These are phyloP conservation scores for Bondarzewia mesenterica DNA, from an alignment of 1,284 basidiomycete species.

Conservation along the genomic window DNA sequence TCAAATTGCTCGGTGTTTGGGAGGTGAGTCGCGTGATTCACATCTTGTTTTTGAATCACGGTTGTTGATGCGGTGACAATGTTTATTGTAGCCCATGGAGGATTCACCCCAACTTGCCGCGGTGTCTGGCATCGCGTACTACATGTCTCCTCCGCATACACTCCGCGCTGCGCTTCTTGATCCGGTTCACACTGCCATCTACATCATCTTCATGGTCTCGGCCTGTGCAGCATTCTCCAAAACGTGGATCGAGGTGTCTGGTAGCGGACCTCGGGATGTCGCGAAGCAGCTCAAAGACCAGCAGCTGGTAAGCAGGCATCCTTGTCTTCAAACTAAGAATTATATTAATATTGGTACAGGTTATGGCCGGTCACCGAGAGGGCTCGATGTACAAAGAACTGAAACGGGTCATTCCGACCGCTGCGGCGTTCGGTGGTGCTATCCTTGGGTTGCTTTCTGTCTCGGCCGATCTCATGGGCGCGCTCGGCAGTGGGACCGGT, in stretches of 20 bases:
- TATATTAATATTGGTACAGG: conserved; percentile 28
- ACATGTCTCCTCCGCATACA: conserved; percentile 95
- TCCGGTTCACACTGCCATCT: conserved; percentile 89
- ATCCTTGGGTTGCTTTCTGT: conserved; percentile 93
- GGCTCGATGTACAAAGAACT: conserved; percentile 99
- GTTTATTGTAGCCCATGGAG: conserved; percentile 63
- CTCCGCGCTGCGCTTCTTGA: conserved; percentile 83
- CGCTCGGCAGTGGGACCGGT: conserved; percentile 94
- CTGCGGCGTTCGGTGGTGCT: conserved; percentile 94
- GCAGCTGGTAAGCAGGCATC: conserved; percentile 62
- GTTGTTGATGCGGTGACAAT: conserved; percentile 7
- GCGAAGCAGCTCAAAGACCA: conserved; percentile 99
- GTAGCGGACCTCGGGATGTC: conserved; percentile 90
- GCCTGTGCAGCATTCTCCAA: conserved; percentile 98
- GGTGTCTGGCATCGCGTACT: conserved; percentile 91
- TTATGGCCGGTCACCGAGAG: conserved; percentile 96
- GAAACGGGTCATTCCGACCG: conserved; percentile 95
- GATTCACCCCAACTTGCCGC: conserved; percentile 91
- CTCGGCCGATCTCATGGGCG: conserved; percentile 92
- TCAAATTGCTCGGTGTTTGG: conserved; percentile 91
- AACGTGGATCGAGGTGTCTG: conserved; percentile 99
- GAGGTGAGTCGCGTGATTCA: conserved; percentile 52
- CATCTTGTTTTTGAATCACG: conserved; percentile 6
- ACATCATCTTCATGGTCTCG: conserved; percentile 88
- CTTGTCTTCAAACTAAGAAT: conserved; percentile 1